phyloP scores from a whole-genome alignment of 2,329 filamentous ascomycete species.

The Penicillium rolfsii region DNA sequence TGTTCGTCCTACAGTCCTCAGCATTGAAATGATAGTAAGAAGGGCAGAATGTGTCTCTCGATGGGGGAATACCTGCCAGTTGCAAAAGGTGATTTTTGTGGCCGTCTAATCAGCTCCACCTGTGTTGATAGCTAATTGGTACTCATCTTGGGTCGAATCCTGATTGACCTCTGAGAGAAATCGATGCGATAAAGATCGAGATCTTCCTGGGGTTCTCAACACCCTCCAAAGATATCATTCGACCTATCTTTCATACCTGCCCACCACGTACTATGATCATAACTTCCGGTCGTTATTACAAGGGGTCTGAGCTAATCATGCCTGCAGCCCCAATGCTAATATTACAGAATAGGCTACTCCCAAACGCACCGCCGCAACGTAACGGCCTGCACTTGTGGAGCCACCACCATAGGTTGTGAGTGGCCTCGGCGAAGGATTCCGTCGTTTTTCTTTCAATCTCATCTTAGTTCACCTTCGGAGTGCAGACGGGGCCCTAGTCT shows the following conservation, averaged over 20 bases:
- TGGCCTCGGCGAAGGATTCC: slow-evolving; percentile 15
- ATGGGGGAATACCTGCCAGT: background rate
- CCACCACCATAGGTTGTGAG: background rate
- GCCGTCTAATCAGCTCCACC: too few relatives aligned
- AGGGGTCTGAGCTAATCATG: background rate
- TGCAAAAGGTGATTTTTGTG: background rate
- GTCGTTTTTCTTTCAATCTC: background rate
- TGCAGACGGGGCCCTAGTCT: background rate
- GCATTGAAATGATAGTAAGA: too few relatives aligned
- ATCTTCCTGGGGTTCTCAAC: background rate
- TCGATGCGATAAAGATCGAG: background rate
- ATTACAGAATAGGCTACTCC: background rate
- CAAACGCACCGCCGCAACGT: background rate
- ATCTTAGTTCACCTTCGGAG: background rate
- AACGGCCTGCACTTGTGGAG: slow-evolving; percentile 10
- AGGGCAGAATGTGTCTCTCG: background rate
- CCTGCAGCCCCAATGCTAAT: background rate
- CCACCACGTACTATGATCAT: background rate
- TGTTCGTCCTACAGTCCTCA: too few relatives aligned
- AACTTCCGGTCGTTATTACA: background rate
- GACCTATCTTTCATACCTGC: background rate
- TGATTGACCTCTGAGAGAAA: too few relatives aligned
- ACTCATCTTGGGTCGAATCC: background rate
- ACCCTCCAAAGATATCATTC: background rate
- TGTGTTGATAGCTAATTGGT: background rate